Conservation (phyloP, 192 early-diverging fungal species). For the Kickxella alabastrina region DNA sequence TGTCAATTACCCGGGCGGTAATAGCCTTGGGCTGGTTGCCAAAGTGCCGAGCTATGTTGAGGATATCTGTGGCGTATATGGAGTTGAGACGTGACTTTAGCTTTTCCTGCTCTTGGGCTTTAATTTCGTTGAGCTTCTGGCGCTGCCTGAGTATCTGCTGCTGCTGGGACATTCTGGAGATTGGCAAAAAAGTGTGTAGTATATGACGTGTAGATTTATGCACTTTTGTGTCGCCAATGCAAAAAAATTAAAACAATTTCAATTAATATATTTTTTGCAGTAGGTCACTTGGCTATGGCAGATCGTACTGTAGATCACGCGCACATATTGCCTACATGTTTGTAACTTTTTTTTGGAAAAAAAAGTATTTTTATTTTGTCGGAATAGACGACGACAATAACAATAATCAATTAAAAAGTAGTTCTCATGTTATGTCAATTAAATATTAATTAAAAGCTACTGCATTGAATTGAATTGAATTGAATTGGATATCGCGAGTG, state of each 20-base stretch:
- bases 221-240: background rate
- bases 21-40: constrained; percentile 14
- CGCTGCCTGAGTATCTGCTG: constrained; percentile 7
- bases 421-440: no score
- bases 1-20: constrained; percentile 10
- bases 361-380: no score
- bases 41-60: constrained; percentile 29
- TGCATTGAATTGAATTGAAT: no score
- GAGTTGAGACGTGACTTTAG: constrained; percentile 19
- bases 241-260: background rate
- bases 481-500: no score
- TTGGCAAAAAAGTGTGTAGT: background rate
- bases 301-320: no score
- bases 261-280: no score
- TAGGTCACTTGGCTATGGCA: no score
- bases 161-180: constrained; percentile 9
- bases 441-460: no score
- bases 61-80: constrained; percentile 16
- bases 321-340: no score
- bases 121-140: background rate
- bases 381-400: no score
- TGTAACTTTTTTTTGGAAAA: no score
- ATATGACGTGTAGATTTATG: background rate
- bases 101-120: constrained; percentile 10
- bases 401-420: no score